A percentile compares a stretch with the other conserved stretches of the same genome.
These are phyloP conservation scores for Auricularia heimuer DNA, from an alignment of 768 basidiomycete species.

Conservation along the genomic window DNA sequence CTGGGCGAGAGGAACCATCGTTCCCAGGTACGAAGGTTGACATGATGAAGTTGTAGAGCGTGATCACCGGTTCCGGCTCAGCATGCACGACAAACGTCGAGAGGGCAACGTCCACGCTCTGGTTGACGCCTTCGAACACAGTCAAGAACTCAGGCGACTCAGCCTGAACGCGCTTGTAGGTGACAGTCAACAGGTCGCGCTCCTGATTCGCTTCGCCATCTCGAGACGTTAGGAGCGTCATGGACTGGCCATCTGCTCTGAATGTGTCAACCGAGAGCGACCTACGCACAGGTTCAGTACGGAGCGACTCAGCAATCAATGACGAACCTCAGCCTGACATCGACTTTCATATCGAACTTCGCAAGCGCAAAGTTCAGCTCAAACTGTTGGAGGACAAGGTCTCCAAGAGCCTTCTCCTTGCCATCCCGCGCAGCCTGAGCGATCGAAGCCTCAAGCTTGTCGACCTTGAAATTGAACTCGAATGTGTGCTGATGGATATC, in stretches of 20 bases:
- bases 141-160: slow-evolving; percentile 78
- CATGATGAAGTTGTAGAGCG: slow-evolving; percentile 95
- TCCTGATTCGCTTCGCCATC: slow-evolving; percentile 31
- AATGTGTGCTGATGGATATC: slow-evolving; percentile 52
- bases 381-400: slow-evolving; percentile 72
- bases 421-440: slow-evolving; percentile 56
- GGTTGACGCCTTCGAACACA: slow-evolving; percentile 76
- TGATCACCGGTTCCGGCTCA: slow-evolving; percentile 82
- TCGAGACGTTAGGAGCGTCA: slow-evolving; percentile 59
- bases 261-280: slow-evolving; percentile 69
- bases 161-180: slow-evolving; percentile 71
- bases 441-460: slow-evolving; percentile 67
- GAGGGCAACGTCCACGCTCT: slow-evolving; percentile 75
- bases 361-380: slow-evolving; percentile 61
- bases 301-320: neutral
- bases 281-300: slow-evolving; percentile 25
- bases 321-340: slow-evolving; percentile 63
- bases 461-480: slow-evolving; percentile 81
- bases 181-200: slow-evolving; percentile 65
- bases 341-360: slow-evolving; percentile 80
- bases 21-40: slow-evolving; percentile 71
- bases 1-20: neutral
- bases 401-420: slow-evolving; percentile 64
- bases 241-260: slow-evolving; percentile 41
- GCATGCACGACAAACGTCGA: slow-evolving; percentile 86